These are phyloP conservation scores for Brachypodium distachyon DNA, from an alignment of 202 grass and related monocot genomes.

Conservation along the genomic window DNA sequence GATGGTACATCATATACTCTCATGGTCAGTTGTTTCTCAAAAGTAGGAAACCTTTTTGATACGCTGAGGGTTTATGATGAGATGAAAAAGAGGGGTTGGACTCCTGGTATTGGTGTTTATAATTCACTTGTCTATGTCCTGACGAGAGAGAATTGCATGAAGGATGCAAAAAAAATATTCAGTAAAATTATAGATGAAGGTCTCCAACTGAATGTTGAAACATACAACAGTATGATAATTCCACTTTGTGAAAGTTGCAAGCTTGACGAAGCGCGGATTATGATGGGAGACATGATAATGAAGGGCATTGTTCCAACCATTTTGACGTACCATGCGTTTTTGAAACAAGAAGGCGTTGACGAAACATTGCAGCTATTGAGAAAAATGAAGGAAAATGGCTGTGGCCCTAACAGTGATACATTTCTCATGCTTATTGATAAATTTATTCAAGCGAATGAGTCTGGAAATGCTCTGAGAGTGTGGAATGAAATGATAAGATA, in stretches of 20 bases:
- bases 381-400: slow-evolving; percentile 63
- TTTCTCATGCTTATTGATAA: slow-evolving; percentile 81
- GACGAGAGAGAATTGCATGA: slow-evolving; percentile 85
- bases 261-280: slow-evolving; percentile 56
- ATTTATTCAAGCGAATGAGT: slow-evolving; percentile 49
- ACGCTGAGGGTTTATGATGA: slow-evolving; percentile 83
- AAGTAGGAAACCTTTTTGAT: slow-evolving; percentile 79
- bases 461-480: slow-evolving; percentile 61
- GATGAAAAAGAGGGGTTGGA: slow-evolving; percentile 82
- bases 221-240: slow-evolving; percentile 81
- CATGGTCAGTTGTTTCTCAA: slow-evolving; percentile 89
- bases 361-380: slow-evolving; percentile 46
- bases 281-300: slow-evolving; percentile 62
- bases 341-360: slow-evolving; percentile 50
- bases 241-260: slow-evolving; percentile 60
- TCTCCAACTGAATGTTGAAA: slow-evolving; percentile 56
- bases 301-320: slow-evolving; percentile 50
- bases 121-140: slow-evolving; percentile 85
- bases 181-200: slow-evolving; percentile 55
- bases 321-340: slow-evolving; percentile 61
- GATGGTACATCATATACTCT: slow-evolving; percentile 62
- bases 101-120: slow-evolving; percentile 56
- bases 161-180: slow-evolving; percentile 78
- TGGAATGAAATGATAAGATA: slow-evolving; percentile 86
- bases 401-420: slow-evolving; percentile 48